Base-by-base conservation (phyloP, 2,329 filamentous ascomycete genomes). In the Cladosporium cucumerinum region DNA sequence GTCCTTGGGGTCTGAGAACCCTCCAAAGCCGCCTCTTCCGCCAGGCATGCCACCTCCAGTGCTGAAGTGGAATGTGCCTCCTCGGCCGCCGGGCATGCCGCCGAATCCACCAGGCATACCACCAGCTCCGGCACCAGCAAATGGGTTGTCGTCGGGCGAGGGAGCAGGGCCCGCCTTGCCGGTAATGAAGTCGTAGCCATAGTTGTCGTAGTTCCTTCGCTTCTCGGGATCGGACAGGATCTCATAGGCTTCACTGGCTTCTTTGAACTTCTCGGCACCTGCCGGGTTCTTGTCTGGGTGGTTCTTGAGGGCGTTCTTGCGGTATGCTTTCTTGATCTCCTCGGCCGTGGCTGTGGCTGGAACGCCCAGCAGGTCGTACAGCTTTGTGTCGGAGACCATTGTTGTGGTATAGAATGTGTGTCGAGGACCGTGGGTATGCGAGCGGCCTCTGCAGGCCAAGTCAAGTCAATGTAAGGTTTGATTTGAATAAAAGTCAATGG, bases 201-300 rank as follows among this genome's bases (percentile, higher is more conserved):
- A 97, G 76, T 94, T 89, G 77, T 99, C 95, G 77, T 99, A 99
- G 49, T 89, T 89, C 79, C 96, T 95, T 74, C 95, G 90, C 81
- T 98, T 99, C 77, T 98, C 93, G 66, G 94, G 93, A 74, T 99
- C 95, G 67, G 92, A 96, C 3, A 99, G 88, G 72, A 99, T 96
- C 81, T 99, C 95, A 82, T 97, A 99, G 65, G 95, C 95, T 81
- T 98, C 93, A 1, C 93, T 97, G 69, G 93, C 91, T 78, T 98
- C 95, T 81, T 99, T 99, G 85, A 99, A 99, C 80, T 94, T 97
- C 77, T 98, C 95, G 66, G 87, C 84, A 10, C 94, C 92, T 61
- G 87, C 81, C 32, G 93, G 88, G 84, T 98, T 99, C 85, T 98
- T 99, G 83, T 99, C 95, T 7, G 95, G 95, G 76, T 99, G 95